Conservation (phyloP, 331 rosid species). For the Telfairia occidentalis region DNA sequence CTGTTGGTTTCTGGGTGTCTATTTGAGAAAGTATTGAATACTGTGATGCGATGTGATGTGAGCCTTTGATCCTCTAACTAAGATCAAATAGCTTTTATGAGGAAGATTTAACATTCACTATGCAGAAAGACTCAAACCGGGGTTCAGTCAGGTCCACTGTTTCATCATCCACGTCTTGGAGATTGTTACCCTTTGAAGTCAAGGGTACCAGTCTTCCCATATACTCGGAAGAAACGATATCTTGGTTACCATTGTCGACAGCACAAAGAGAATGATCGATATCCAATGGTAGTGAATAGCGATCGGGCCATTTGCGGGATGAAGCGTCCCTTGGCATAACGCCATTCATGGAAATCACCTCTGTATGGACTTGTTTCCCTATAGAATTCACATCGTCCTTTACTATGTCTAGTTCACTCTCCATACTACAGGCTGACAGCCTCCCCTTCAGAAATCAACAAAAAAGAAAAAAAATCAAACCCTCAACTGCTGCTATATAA, state of each 20-base stretch:
- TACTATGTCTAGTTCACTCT: conserved; percentile 18
- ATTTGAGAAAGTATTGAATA: background rate
- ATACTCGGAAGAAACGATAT: conserved; percentile 29
- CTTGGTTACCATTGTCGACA: conserved; percentile 23
- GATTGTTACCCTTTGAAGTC: conserved; percentile 40
- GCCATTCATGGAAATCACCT: conserved; percentile 23
- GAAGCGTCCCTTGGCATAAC: conserved; percentile 41
- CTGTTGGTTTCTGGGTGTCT: background rate
- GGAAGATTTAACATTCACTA: conserved; percentile 26
- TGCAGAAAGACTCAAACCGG: conserved; percentile 65
- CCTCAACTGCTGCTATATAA: background rate
- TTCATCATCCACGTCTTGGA: conserved; percentile 49
- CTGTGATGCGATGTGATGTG: background rate
- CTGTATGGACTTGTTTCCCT: conserved; percentile 17
- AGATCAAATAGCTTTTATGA: conserved; percentile 6
- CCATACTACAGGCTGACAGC: conserved; percentile 1
- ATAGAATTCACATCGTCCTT: conserved; percentile 14
- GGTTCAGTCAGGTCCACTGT: conserved; percentile 79
- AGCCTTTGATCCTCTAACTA: background rate
- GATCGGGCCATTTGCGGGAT: conserved; percentile 23
- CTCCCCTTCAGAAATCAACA: conserved; percentile 11
- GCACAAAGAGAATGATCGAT: conserved; percentile 23
- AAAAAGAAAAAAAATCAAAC: background rate
- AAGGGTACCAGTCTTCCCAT: conserved; percentile 39
- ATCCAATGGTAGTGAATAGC: conserved; percentile 29